Base-by-base conservation (phyloP, 495 filamentous ascomycete species). In the Thermothielavioides terrestris region DNA sequence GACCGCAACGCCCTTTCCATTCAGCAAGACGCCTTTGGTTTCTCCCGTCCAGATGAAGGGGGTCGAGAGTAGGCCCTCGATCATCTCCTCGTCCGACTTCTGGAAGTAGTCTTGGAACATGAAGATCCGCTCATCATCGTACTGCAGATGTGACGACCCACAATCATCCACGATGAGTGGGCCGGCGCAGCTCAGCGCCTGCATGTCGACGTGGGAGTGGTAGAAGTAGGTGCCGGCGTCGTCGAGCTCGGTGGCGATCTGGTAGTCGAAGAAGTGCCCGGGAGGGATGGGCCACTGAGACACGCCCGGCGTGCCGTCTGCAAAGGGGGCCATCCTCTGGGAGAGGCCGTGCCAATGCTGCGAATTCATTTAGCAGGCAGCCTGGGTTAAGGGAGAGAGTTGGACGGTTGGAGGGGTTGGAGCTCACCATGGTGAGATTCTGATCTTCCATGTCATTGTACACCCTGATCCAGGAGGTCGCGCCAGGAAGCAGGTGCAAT, bases 301-400 rank as follows among this genome's bases (percentile, higher is more conserved):
- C 6, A 69, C 77, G 45, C 59, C 56, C 4, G 77, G 76, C 0
- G 75, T 68, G 1, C 79, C 78, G 56, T 81, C 79, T 8, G 72
- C 68, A 59, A 80, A 82, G 0, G 77, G 76, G 2, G 79, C 73
- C 42, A 71, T 66, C 11, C 68, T 65, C 57, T 75, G 74, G n/a
- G 68, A 65, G 22, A 81, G 60, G 30, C 79, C 79, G 68, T 81
- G 78, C 77, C 77, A 82, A 50, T 82, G 79, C 77, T 80, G 25
- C 6, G 37, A n/a, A 15, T 42, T 3, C 6, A 18, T 52, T 64
- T 20, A 63, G 42, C 35, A n/a, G 28, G 14, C 12, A 23, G 34
- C 42, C 30, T 36, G 27, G 4, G 2, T 27, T 36, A 17, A 6
- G 2, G 15, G n/a, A 8, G 8, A 8, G n/a, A 34, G 36, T 0